phyloP scores from a whole-genome alignment of 2,329 filamentous ascomycete species.

The Cordyceps javanica region DNA sequence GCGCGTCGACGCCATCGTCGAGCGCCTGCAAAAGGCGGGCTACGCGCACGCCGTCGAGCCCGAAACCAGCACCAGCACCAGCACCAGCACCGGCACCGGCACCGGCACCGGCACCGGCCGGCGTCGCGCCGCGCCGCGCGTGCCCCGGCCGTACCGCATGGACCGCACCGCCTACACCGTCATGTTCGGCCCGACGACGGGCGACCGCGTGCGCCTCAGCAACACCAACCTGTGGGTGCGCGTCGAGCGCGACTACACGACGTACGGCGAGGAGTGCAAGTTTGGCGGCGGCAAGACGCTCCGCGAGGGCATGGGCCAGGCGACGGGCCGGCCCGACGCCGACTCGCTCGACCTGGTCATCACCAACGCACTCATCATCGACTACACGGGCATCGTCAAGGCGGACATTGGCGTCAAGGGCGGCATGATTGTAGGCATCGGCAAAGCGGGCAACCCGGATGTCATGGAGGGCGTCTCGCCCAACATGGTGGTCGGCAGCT shows the following conservation, averaged over 20 bases:
- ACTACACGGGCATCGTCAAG: conserved; percentile 92
- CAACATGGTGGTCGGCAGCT: conserved; percentile 75
- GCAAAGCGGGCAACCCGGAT: conserved; percentile 95
- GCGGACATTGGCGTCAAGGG: conserved; percentile 92
- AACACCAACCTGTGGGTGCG: conserved; percentile 84
- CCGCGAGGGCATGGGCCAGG: conserved; percentile 93
- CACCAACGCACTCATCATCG: conserved; percentile 82
- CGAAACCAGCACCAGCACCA: conserved; percentile 39
- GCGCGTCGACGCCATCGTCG: conserved; percentile 59
- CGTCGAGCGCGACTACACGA: conserved; percentile 79
- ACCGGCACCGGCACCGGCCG: conserved; percentile 78
- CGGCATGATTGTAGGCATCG: conserved; percentile 79
- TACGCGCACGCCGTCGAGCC: conserved; percentile 76
- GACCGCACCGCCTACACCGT: conserved; percentile 70
- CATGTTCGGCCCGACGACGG: conserved; percentile 92
- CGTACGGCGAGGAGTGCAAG: conserved; percentile 88
- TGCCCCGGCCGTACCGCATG: conserved; percentile 76
- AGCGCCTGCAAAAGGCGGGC: conserved; percentile 61
- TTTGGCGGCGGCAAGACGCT: conserved; percentile 94
- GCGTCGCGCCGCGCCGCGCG: conserved; percentile 76
- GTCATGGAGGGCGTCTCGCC: conserved; percentile 83
- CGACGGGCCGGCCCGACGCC: conserved; percentile 64
- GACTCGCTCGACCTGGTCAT: conserved; percentile 79
- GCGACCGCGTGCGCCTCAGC: conserved; percentile 76
- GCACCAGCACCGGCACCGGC: conserved; percentile 56